Conservation (phyloP, 441 rosid genomes). For the Isatis lusitanica region DNA sequence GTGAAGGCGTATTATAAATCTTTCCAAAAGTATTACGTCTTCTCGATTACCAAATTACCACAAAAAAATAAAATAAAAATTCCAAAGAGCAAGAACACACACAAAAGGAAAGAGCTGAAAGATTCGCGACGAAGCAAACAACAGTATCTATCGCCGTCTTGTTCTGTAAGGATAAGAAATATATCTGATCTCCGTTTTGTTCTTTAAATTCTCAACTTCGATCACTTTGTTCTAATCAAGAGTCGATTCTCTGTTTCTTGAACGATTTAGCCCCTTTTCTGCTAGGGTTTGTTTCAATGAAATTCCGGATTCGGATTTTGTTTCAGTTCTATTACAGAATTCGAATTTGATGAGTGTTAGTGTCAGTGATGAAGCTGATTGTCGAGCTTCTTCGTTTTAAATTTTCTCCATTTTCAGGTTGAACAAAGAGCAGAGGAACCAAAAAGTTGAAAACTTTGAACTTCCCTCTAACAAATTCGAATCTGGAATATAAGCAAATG, state of each 20-base stretch:
- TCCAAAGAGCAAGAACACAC: background rate
- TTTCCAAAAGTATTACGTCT: constrained; percentile 13
- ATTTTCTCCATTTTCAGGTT: constrained; percentile 25
- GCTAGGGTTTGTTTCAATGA: constrained; percentile 15
- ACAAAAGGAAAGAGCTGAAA: background rate
- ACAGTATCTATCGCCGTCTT: constrained; percentile 20
- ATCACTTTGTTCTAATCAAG: background rate
- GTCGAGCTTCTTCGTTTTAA: background rate
- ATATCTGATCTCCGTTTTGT: constrained; percentile 8
- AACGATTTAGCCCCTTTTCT: constrained; percentile 6
- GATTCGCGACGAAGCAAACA: constrained; percentile 24
- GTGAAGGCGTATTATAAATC: background rate
- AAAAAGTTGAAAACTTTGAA: constrained; percentile 15
- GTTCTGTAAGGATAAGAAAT: constrained; percentile 25
- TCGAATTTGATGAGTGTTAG: constrained; percentile 1
- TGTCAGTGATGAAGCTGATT: constrained; percentile 21
- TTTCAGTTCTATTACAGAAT: constrained; percentile 8
- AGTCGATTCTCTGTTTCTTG: constrained; percentile 5
- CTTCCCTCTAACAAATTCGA: background rate
- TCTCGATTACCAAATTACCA: constrained; percentile 1
- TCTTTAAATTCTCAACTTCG: background rate
- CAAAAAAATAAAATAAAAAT: background rate
- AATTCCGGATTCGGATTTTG: background rate
- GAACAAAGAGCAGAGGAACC: background rate
- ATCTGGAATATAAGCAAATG: background rate